Conservation (phyloP, 129 eudicot genomes). For the Centrapalus pauciflorus region DNA sequence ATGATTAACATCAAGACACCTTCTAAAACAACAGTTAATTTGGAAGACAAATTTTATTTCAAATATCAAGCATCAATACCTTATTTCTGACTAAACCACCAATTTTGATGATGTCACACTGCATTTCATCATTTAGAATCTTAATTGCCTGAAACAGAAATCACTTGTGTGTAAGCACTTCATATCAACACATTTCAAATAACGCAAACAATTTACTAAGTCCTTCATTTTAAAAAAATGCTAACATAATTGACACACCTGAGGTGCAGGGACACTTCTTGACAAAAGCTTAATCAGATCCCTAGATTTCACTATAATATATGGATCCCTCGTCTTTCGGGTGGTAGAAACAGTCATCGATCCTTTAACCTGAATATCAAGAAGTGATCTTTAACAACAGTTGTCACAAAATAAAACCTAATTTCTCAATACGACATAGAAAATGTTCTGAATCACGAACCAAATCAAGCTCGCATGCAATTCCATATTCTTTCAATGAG, state of each 20-base stretch:
- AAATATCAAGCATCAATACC: slow-evolving; percentile 37
- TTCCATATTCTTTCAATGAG: slow-evolving; percentile 59
- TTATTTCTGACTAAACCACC: slow-evolving; percentile 68
- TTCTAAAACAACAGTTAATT: neutral
- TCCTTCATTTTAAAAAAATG: too few relatives aligned
- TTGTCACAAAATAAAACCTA: slow-evolving; percentile 9
- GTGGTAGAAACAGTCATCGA: slow-evolving; percentile 91
- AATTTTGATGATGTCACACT: slow-evolving; percentile 91
- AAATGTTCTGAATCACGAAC: slow-evolving; percentile 35
- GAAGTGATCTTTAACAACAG: neutral
- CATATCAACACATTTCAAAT: neutral
- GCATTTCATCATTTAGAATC: slow-evolving; percentile 93
- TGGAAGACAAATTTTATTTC: neutral
- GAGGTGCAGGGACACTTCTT: slow-evolving; percentile 94
- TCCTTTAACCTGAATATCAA: slow-evolving; percentile 60
- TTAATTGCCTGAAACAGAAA: slow-evolving; percentile 62
- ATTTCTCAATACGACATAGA: neutral
- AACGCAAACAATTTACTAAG: neutral
- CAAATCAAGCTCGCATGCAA: slow-evolving; percentile 81
- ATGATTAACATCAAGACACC: neutral
- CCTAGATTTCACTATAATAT: slow-evolving; percentile 82
- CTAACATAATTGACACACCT: slow-evolving; percentile 35
- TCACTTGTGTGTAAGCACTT: slow-evolving; percentile 12
- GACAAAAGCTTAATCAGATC: slow-evolving; percentile 88
- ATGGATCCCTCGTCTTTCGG: slow-evolving; percentile 82